A percentile compares a stretch with the other conserved stretches of the same genome.
Conservation (phyloP, 305 asterid species). For the Euphrasia arctica region DNA sequence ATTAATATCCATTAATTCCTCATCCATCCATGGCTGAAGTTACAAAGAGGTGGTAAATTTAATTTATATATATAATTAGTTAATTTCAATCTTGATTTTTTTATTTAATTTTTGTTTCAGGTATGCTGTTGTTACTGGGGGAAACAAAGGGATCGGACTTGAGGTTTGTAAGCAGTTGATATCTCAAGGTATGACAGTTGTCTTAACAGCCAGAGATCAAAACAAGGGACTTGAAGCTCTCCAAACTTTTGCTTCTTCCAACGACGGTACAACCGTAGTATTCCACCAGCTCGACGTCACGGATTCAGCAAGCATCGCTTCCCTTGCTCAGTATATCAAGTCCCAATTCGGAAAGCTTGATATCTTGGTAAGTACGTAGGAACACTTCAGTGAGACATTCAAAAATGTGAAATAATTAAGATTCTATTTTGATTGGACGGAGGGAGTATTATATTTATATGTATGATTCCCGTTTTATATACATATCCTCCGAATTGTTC, state of each 20-base stretch:
- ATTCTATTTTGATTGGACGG: no score
- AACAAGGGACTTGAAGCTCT: slow-evolving; percentile 45
- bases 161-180: slow-evolving; percentile 48
- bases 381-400: no score
- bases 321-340: slow-evolving; percentile 46
- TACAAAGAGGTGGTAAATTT: no score
- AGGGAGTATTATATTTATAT: no score
- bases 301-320: slow-evolving; percentile 36
- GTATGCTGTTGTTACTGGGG: slow-evolving; percentile 44
- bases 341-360: slow-evolving; percentile 50
- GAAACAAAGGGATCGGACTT: slow-evolving; percentile 55
- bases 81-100: no score
- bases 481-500: background rate
- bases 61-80: no score
- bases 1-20: background rate
- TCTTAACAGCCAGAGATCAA: slow-evolving; percentile 48
- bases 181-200: slow-evolving; percentile 38
- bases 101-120: background rate
- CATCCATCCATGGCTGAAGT: background rate
- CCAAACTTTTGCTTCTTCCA: slow-evolving; percentile 31
- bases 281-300: slow-evolving; percentile 61
- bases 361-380: slow-evolving; percentile 41
- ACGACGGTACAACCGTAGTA: slow-evolving; percentile 17
- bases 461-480: no score
- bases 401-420: no score